Evolutionary conservation across 2,329 filamentous ascomycete species (phyloP), one percentile per base, ranked within the genome.

Genomic region (Fusarium napiforme): DNA sequence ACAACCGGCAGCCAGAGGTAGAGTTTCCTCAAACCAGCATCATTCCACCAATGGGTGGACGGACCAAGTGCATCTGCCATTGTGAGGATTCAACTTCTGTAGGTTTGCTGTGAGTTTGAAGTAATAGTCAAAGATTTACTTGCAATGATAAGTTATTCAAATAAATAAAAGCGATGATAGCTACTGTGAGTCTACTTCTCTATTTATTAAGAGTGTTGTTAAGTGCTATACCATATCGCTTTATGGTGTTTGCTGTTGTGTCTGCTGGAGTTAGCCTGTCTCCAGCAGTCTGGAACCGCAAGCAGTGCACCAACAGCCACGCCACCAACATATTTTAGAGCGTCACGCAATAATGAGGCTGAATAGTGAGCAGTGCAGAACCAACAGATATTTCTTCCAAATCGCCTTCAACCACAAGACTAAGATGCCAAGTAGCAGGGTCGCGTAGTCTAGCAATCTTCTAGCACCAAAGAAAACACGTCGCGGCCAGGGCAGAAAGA

Each of bases 261-360:
- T 11, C 34, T 21, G 10, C 23, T 11, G 15, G 9, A 15, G 12
- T 21, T 15, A 19, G 21, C 32, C 9, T 4, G 10, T 19, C 2
- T 6, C 49, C 49, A 37, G 16, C 16, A 53, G 5, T 26, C 30
- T 34, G 19, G 49, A 36, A 53, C 49, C 11, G 16, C 49, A 21
- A 16, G 18, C 16, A 19, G 47, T 23, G 5, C 14, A 12, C 49
- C 49, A 28, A 37, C 18, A 37, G 34, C 5, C 23, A 53, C 8
- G n/a, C 18, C 23, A 26, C 49, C 15, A 53, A 37, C 9, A 53
- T 26, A 12, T 6, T 26, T 37, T 36, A 37, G 49, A 28, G 2
- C n/a, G 34, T 53, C 49, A 53, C 49, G 49, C 49, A 37, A 53
- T 53, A 53, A 37, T 12, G 19, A 53, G 49, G 49, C 49, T 53